These are phyloP conservation scores for Glycine tomentella DNA, from an alignment of 306 rosid species.

Conservation along the genomic window DNA sequence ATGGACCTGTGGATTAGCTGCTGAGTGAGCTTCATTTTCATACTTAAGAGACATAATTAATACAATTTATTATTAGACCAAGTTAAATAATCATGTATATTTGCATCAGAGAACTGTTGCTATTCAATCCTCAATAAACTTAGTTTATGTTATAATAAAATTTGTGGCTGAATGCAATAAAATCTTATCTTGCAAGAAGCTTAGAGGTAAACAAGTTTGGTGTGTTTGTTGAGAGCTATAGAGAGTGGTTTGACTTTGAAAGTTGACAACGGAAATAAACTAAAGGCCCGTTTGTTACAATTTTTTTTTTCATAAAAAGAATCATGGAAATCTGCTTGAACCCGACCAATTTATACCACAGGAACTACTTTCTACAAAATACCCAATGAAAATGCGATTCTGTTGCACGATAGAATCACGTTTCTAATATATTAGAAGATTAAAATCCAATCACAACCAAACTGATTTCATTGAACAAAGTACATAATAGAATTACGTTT, in stretches of 20 bases:
- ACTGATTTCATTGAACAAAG: too few relatives aligned
- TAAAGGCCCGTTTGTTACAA: neutral
- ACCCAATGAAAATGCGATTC: too few relatives aligned
- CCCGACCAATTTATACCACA: too few relatives aligned
- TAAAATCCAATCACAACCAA: too few relatives aligned
- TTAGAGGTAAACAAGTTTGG: neutral
- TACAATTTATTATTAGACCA: conserved; percentile 28
- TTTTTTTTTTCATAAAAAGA: too few relatives aligned
- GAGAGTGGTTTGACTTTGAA: neutral
- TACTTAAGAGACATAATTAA: conserved; percentile 15
- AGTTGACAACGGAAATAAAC: neutral
- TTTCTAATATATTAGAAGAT: too few relatives aligned
- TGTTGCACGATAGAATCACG: too few relatives aligned
- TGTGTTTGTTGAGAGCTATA: too few relatives aligned
- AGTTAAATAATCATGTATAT: conserved; percentile 16
- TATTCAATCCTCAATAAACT: conserved; percentile 12
- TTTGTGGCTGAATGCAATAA: neutral
- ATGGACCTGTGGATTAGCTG: conserved; percentile 23
- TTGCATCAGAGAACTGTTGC: neutral
- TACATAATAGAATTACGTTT: too few relatives aligned
- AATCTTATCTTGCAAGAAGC: neutral
- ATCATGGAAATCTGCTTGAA: too few relatives aligned
- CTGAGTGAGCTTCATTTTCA: conserved; percentile 38
- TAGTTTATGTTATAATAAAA: neutral
- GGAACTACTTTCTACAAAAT: too few relatives aligned